A percentile compares a stretch with the other conserved stretches of the same genome.
phyloP scores from a whole-genome alignment of 371 early-diverging fungal genomes.

The Mortierella sp. region DNA sequence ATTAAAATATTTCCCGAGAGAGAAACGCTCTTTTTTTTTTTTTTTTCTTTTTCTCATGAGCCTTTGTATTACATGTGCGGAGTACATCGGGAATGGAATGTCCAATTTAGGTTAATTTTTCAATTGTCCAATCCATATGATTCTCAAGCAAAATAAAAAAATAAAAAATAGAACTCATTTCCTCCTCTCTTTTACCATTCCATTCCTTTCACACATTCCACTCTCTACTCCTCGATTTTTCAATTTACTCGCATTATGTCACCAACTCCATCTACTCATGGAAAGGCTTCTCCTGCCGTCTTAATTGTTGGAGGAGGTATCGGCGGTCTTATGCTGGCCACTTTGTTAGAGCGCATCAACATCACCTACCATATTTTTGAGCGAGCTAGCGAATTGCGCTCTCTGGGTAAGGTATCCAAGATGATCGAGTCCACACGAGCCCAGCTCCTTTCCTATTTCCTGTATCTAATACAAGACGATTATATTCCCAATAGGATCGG shows the following conservation, averaged over 20 bases:
- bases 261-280: background rate
- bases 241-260: background rate
- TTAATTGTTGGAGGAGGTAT: background rate
- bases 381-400: background rate
- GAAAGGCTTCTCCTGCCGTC: background rate
- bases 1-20: too few species aligned
- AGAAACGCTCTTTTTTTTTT: too few species aligned
- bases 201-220: too few species aligned
- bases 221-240: background rate
- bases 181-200: too few species aligned
- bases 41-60: too few species aligned
- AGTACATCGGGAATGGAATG: too few species aligned
- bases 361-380: conserved; percentile 7
- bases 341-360: conserved; percentile 8
- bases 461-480: background rate
- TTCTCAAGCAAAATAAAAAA: too few species aligned
- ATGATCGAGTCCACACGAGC: too few species aligned
- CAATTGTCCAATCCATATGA: too few species aligned
- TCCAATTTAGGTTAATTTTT: too few species aligned
- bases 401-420: conserved; percentile 1
- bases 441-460: background rate
- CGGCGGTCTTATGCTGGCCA: background rate
- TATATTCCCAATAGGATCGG: conserved; percentile 8
- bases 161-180: too few species aligned
- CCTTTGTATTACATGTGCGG: too few species aligned